phyloP scores from a whole-genome alignment of 169 alveolate species.

The Plasmodium relictum region DNA sequence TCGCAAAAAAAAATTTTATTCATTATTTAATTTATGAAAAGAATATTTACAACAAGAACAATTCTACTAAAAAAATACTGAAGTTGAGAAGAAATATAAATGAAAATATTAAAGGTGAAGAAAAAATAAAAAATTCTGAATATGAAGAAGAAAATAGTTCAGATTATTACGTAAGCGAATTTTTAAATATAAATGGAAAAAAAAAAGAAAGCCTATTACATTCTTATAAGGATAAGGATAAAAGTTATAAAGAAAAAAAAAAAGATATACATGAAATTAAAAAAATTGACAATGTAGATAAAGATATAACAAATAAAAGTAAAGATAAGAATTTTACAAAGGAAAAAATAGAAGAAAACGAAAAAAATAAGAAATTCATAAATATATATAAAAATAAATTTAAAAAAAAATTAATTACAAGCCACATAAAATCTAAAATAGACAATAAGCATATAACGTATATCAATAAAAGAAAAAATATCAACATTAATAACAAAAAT shows the following conservation, averaged over 20 bases:
- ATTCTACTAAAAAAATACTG: background rate
- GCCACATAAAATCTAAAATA: constrained; percentile 40
- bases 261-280: background rate
- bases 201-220: background rate
- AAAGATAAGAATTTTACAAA: background rate
- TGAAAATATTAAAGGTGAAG: background rate
- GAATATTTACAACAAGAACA: constrained; percentile 1
- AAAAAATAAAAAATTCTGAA: background rate
- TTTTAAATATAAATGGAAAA: constrained; percentile 19
- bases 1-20: constrained; percentile 32
- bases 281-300: background rate
- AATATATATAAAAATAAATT: constrained; percentile 25
- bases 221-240: background rate
- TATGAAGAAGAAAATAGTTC: background rate
- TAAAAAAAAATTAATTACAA: constrained; percentile 23
- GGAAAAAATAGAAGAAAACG: constrained; percentile 4
- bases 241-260: background rate
- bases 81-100: background rate
- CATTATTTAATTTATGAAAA: constrained; percentile 39
- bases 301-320: background rate
- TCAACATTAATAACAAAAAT: constrained; percentile 13
- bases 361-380: constrained; percentile 10
- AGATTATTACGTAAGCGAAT: constrained; percentile 15
- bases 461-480: constrained; percentile 19
- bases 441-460: constrained; percentile 49